Base-by-base conservation (phyloP, 2,329 filamentous ascomycete species). In the Beauveria caledonica region DNA sequence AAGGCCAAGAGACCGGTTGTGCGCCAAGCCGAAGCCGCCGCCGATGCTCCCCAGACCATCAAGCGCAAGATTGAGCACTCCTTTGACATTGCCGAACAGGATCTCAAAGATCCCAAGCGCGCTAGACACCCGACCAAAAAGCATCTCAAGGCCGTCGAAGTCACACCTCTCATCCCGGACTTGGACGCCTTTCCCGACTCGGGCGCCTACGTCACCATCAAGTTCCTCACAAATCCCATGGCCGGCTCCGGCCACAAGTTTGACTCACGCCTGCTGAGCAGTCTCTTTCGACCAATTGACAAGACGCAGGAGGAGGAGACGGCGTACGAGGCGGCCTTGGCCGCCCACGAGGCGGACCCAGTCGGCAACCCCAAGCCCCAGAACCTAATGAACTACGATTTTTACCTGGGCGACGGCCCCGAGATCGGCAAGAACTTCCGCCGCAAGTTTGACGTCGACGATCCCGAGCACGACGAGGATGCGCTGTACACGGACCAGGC, bases 151-250 rank as follows among this genome's bases (percentile, higher is more conserved):
- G 74, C 86, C 3, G 77, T 86, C 17, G 82, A 86, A 48, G 80
- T 82, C 19, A 81, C 79, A 62, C 84, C 85, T 29, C 72, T 89
- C 44, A 72, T 88, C 19, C 86, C 86, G 6, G 86, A 89, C 67
- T 77, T 86, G 46, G 82, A 86, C 62, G 82, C 84, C n/a, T 87
- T 87, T 74, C 85, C 86, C 52, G 86, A 89, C 70, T 83, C 82
- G 3, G 86, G 86, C 59, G 85, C 85, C 63, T 89, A 88, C 68
- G 82, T 87, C 64, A 84, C 85, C 15, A 78, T 88, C 74, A 88
- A 88, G 72, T 88, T 88, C 72, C 79, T 80, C 56, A 84, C 81
- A 64, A 86, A 86, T 68, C 86, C 86, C 3, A 81, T 88, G 29
- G 74, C 80, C 10, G 75, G 77, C 59, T 63, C 68, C 11, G 74